Conservation (phyloP, 768 basidiomycete genomes). For the Termitomyces sp. region DNA sequence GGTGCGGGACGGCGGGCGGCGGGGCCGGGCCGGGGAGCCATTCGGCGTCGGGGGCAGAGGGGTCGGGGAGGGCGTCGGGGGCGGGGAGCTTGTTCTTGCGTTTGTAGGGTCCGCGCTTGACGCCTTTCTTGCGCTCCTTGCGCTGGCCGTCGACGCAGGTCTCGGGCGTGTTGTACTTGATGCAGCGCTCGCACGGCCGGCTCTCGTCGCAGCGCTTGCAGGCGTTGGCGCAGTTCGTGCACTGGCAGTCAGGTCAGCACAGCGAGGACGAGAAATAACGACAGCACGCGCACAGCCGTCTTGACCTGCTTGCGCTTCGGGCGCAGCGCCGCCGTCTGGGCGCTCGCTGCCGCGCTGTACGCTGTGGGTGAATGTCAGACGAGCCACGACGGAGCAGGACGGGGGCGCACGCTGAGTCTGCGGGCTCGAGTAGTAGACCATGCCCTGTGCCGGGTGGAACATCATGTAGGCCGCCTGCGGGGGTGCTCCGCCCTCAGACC, state of each 20-base stretch:
- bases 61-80: neutral
- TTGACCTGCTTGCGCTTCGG: slow-evolving; percentile 86
- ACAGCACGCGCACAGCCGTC: slow-evolving; percentile 53
- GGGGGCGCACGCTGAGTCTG: slow-evolving; percentile 29
- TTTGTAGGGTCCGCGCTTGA: slow-evolving; percentile 87
- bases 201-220: slow-evolving; percentile 88
- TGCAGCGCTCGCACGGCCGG: slow-evolving; percentile 85
- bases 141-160: slow-evolving; percentile 86
- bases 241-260: slow-evolving; percentile 25
- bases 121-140: slow-evolving; percentile 89
- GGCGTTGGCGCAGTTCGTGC: slow-evolving; percentile 83
- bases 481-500: slow-evolving; percentile 21
- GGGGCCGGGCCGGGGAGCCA: neutral
- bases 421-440: slow-evolving; percentile 35
- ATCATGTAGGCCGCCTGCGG: slow-evolving; percentile 33
- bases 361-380: neutral
- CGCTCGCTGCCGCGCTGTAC: slow-evolving; percentile 13
- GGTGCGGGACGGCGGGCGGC: slow-evolving; percentile 1
- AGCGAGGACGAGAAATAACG: neutral
- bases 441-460: slow-evolving; percentile 32
- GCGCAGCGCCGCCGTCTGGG: slow-evolving; percentile 25
- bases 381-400: neutral
- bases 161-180: slow-evolving; percentile 77
- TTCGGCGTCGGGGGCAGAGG: neutral
- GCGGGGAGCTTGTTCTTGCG: slow-evolving; percentile 32